phyloP scores from a whole-genome alignment of 495 filamentous ascomycete genomes.

The Penicillium riverlandense region DNA sequence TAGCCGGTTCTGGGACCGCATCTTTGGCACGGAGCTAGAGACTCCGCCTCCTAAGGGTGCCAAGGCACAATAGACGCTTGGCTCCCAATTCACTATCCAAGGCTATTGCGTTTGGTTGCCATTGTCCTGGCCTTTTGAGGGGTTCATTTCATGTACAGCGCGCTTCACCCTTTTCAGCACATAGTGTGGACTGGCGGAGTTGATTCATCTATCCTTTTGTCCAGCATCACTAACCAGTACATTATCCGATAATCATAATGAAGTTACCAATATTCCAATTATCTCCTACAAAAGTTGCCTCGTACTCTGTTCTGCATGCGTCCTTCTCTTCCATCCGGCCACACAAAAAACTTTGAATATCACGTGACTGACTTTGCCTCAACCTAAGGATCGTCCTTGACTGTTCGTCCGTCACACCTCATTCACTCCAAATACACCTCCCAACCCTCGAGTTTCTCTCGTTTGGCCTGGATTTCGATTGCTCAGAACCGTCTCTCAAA shows the following conservation, averaged over 20 bases:
- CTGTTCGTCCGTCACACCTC: no score
- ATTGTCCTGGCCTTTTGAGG: no score
- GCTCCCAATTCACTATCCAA: not conserved
- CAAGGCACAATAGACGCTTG: conserved; percentile 47
- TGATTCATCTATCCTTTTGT: conserved; percentile 2
- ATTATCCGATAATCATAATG: conserved; percentile 34
- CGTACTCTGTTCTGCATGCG: no score
- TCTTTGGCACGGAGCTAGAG: conserved; percentile 83
- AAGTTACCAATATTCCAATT: not conserved
- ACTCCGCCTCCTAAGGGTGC: conserved; percentile 32
- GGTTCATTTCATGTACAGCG: conserved; percentile 13
- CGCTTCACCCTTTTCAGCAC: not conserved
- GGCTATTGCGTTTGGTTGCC: not conserved
- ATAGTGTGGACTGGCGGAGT: conserved; percentile 1
- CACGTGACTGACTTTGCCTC: not conserved
- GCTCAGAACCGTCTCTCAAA: not conserved
- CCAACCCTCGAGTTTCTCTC: not conserved
- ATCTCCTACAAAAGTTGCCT: no score
- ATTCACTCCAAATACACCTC: not conserved
- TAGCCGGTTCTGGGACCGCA: conserved; percentile 90
- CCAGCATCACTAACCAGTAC: conserved; percentile 19
- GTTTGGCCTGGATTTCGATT: no score
- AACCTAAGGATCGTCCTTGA: no score
- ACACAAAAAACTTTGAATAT: not conserved
- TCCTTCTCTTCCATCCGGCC: not conserved